A percentile compares a stretch with the other conserved stretches of the same genome.
Conservation (phyloP, 306 rosid genomes). For the Cucurbita moschata region DNA sequence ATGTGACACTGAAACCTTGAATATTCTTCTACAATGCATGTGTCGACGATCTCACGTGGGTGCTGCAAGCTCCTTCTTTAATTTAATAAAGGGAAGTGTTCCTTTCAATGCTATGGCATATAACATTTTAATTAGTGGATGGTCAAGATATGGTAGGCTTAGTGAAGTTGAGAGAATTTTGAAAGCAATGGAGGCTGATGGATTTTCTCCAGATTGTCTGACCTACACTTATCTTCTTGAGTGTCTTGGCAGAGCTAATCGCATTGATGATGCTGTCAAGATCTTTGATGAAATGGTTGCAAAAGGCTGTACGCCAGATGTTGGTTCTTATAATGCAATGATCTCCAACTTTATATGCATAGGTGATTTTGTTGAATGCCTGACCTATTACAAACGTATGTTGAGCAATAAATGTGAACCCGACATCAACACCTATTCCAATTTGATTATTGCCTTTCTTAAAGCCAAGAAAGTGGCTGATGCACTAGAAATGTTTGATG, state of each 20-base stretch:
- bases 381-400: constrained; percentile 46
- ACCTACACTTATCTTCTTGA: constrained; percentile 40
- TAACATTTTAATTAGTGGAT: constrained; percentile 45
- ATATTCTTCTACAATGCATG: constrained; percentile 46
- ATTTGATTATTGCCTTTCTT: constrained; percentile 41
- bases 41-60: constrained; percentile 51
- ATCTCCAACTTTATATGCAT: constrained; percentile 43
- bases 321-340: constrained; percentile 48
- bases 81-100: constrained; percentile 47
- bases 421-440: constrained; percentile 35
- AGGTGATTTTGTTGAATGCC: constrained; percentile 35
- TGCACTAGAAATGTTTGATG: constrained; percentile 73
- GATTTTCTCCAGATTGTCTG: constrained; percentile 35
- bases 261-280: constrained; percentile 38
- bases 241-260: constrained; percentile 69
- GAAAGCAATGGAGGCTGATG: constrained; percentile 45
- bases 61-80: constrained; percentile 40
- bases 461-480: constrained; percentile 58
- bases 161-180: constrained; percentile 41
- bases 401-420: constrained; percentile 43
- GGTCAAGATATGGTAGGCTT: constrained; percentile 55
- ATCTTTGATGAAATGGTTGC: constrained; percentile 38
- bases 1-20: constrained; percentile 35
- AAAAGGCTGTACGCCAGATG: constrained; percentile 28
- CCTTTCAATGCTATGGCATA: constrained; percentile 28